These are phyloP conservation scores for Takakia lepidozioides DNA, from an alignment of 225 moss, liverwort and hornwort species.

Conservation along the genomic window DNA sequence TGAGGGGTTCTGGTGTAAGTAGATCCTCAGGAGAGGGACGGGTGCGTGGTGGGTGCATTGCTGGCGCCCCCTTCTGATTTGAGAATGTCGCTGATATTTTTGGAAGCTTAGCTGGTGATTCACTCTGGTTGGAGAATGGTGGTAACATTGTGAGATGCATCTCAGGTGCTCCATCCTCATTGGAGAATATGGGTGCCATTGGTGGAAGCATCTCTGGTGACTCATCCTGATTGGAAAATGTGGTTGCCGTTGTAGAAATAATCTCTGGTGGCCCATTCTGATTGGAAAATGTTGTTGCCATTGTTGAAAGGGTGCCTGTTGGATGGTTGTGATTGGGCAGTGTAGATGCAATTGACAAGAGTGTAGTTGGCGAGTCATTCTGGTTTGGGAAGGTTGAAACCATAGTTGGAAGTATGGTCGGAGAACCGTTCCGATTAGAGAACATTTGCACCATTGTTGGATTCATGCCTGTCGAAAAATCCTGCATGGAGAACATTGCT, in stretches of 20 bases:
- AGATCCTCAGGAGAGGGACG: constrained; percentile 45
- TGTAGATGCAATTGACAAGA: no score
- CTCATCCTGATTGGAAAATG: no score
- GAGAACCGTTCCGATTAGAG: background rate
- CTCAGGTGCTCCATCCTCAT: no score
- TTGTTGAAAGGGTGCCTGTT: no score
- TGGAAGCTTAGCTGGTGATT: constrained; percentile 1
- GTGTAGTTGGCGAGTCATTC: background rate
- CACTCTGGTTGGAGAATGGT: constrained; percentile 2
- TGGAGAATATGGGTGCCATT: no score
- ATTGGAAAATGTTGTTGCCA: constrained; percentile 5
- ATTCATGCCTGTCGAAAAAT: constrained; percentile 10
- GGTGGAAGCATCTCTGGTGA: no score
- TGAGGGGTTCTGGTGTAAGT: constrained; percentile 58
- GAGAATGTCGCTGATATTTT: background rate
- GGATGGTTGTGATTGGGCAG: no score
- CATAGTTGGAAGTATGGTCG: background rate
- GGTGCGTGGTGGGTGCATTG: constrained; percentile 12
- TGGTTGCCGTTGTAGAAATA: background rate
- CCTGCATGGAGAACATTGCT: no score
- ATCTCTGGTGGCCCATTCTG: background rate
- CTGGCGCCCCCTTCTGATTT: constrained; percentile 5
- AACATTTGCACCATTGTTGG: constrained; percentile 3
- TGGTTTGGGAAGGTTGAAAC: constrained; percentile 1
- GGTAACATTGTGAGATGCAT: no score